These are phyloP conservation scores for Meira nashicola DNA, from an alignment of 1,284 basidiomycete genomes.

Conservation along the genomic window DNA sequence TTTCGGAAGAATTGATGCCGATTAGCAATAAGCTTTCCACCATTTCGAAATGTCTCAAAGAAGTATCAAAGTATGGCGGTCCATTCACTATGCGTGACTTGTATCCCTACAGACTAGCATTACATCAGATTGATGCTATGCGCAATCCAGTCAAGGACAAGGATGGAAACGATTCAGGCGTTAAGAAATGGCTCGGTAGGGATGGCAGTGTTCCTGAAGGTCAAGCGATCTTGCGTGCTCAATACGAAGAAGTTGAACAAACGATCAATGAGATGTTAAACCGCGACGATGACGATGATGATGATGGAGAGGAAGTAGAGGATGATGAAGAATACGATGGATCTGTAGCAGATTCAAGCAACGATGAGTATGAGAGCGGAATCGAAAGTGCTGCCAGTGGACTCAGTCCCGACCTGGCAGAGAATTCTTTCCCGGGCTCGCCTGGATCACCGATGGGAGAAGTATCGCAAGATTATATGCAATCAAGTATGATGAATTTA, in stretches of 20 bases:
- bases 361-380: slow-evolving; percentile 11
- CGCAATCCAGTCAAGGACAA: slow-evolving; percentile 81
- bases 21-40: slow-evolving; percentile 63
- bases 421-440: neutral
- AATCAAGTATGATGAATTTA: neutral
- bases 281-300: slow-evolving; percentile 48
- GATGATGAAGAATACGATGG: slow-evolving; percentile 15
- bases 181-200: slow-evolving; percentile 50
- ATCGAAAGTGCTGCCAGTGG: slow-evolving; percentile 1
- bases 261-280: slow-evolving; percentile 63
- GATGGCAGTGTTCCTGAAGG: slow-evolving; percentile 87
- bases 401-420: neutral
- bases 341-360: slow-evolving; percentile 1
- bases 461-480: neutral
- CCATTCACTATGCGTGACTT: slow-evolving; percentile 91
- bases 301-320: slow-evolving; percentile 35
- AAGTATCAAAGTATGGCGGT: slow-evolving; percentile 93
- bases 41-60: slow-evolving; percentile 76
- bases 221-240: slow-evolving; percentile 92
- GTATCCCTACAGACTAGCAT: slow-evolving; percentile 92
- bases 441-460: neutral
- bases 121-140: slow-evolving; percentile 91
- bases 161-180: slow-evolving; percentile 54
- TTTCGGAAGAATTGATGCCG: slow-evolving; percentile 97
- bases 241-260: slow-evolving; percentile 93